phyloP scores from a whole-genome alignment of 179 eudicot genomes.

The Monotropa hypopitys region DNA sequence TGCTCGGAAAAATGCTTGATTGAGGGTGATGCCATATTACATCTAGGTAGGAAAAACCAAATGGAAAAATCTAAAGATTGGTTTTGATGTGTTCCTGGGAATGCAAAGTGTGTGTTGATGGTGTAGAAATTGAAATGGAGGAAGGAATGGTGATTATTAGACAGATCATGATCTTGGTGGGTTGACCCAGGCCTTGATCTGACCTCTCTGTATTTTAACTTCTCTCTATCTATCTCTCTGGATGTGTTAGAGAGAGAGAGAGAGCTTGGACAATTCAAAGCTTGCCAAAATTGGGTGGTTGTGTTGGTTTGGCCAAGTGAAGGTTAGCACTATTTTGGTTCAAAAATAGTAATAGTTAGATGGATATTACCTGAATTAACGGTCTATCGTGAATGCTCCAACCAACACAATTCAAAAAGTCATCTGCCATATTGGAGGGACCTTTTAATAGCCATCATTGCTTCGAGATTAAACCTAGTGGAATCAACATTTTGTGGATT shows the following conservation, averaged over 20 bases:
- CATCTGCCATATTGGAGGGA: too few species aligned
- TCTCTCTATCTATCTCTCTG: neutral
- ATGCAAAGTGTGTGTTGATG: neutral
- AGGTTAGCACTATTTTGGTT: neutral
- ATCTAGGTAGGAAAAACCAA: neutral
- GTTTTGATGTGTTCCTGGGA: neutral
- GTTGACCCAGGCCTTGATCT: slow-evolving; percentile 18
- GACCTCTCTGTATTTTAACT: slow-evolving; percentile 18
- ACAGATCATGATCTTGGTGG: slow-evolving; percentile 31
- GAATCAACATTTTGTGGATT: neutral
- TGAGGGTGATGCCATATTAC: slow-evolving; percentile 18
- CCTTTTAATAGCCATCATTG: neutral
- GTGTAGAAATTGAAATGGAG: neutral
- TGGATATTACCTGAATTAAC: slow-evolving; percentile 30
- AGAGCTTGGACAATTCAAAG: neutral
- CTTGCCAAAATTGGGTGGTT: slow-evolving; percentile 14
- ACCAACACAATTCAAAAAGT: slow-evolving; percentile 8
- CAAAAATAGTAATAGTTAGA: slow-evolving; percentile 13
- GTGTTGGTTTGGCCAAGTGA: slow-evolving; percentile 15
- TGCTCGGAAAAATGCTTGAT: slow-evolving; percentile 39
- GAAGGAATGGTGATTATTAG: slow-evolving; percentile 5
- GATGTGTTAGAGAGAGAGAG: slow-evolving; percentile 3
- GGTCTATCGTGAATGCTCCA: slow-evolving; percentile 25
- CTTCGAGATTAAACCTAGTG: neutral
- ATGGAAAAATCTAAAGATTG: neutral